Evolutionary conservation across 805 yeast species (phyloP).

Genomic region (Teunomyces aglyptinius): DNA sequence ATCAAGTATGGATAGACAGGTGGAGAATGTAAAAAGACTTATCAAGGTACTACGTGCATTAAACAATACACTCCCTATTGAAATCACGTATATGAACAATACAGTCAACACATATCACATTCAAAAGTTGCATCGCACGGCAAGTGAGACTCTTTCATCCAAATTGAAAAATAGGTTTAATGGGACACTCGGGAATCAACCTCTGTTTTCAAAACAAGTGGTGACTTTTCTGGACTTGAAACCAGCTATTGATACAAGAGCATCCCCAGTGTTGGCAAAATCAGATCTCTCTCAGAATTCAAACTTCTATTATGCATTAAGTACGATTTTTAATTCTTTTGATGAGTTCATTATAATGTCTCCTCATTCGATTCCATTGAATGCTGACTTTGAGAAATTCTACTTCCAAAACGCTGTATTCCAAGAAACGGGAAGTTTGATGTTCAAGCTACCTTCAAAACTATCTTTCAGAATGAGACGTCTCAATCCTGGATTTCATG

Average conservation of each 20-base stretch:
- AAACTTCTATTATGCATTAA: constrained; percentile 14
- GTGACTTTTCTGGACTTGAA: constrained; percentile 28
- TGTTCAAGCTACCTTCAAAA: constrained; percentile 29
- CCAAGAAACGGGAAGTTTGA: constrained; percentile 20
- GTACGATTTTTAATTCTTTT: constrained; percentile 34
- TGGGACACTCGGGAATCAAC: background rate
- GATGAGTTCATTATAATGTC: constrained; percentile 28
- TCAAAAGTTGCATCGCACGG: constrained; percentile 5
- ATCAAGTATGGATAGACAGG: constrained; percentile 11
- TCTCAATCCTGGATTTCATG: constrained; percentile 29
- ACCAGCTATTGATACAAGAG: constrained; percentile 14
- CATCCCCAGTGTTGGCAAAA: background rate
- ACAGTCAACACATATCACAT: constrained; percentile 9
- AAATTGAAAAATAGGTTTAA: background rate
- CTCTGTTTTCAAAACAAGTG: constrained; percentile 19
- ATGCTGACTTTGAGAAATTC: constrained; percentile 9
- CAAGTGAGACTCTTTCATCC: background rate
- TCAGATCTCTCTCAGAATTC: background rate
- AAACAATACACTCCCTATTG: constrained; percentile 29
- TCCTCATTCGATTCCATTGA: constrained; percentile 27
- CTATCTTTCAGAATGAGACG: constrained; percentile 15
- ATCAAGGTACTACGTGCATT: constrained; percentile 25
- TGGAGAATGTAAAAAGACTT: constrained; percentile 19
- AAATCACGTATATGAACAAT: constrained; percentile 15
- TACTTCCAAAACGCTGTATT: constrained; percentile 20